Evolutionary conservation across 2,329 filamentous ascomycete genomes (phyloP), one percentile per base, ranked within the genome.

Genomic region (Xylariaceae sp.): DNA sequence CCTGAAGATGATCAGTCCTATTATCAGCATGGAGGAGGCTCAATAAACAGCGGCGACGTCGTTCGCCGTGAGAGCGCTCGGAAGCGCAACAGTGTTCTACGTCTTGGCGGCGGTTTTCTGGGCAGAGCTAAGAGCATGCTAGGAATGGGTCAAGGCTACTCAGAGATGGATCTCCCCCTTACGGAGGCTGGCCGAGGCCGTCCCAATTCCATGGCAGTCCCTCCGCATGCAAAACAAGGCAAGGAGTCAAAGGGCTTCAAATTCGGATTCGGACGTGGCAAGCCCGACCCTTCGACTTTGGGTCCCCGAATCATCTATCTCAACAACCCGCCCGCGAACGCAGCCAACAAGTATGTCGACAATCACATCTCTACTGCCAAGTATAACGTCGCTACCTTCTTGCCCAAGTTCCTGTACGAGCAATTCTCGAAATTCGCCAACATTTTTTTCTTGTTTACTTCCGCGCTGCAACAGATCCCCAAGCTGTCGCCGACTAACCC

Each of bases 401-500:
- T 97, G 15, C 94, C 94, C 54, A 99, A 99, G 75, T 99, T 99
- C 76, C 80, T 99, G 58, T 92, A 93, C 74, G 94, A 99, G 75
- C 94, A 99, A 73, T 99, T 99, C 77, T 97, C 92, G 62, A 99
- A 97, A 80, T 96, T 97, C 75, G 94, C 94, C 79, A 99, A 99
- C 76, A 77, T 99, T 71, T 99, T 99, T 80, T 99, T 99, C 88
- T 84, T 99, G 73, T 97, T 99, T 75, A 99, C 94, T 44, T 92
- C 94, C 13, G 87, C 85, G 47, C 78, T 99, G 51, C 94, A 99
- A 78, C 94, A 99, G 74, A 96, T 99, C 62, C 94, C 94, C 18
- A 88, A 89, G 65, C 88, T 99, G 62, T 96, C 92, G 39, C 94
- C 95, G 6, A 99, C 94, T 8, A 97, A 97, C 76, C 84, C 82